phyloP scores from a whole-genome alignment of 2,329 filamentous ascomycete species.

The Ophiocordyceps polyrhachis-furcata region DNA sequence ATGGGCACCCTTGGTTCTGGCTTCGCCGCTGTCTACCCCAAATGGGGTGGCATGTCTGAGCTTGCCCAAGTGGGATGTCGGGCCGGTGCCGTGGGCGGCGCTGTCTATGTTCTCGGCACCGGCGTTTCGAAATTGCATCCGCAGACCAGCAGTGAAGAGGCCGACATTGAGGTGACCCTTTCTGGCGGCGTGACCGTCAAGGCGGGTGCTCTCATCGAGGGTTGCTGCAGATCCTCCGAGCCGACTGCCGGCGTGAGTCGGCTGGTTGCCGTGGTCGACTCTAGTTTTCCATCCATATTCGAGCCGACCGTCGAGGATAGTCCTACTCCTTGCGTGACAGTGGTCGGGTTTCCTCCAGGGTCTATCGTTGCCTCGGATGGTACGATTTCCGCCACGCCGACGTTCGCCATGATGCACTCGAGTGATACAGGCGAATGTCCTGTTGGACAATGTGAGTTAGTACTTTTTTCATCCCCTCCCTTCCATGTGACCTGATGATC shows the following conservation, averaged over 20 bases:
- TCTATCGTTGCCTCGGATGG: conserved; percentile 19
- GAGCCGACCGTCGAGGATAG: conserved; percentile 53
- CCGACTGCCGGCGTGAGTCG: conserved; percentile 27
- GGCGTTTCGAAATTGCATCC: conserved; percentile 28
- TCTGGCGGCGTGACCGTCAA: conserved; percentile 38
- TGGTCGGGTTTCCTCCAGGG: conserved; percentile 45
- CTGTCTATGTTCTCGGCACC: conserved; percentile 69
- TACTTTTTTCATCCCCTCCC: conserved; percentile 7
- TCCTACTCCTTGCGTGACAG: conserved; percentile 53
- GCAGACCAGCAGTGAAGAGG: conserved; percentile 7
- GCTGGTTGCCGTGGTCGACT: conserved; percentile 51
- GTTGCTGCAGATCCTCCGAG: conserved; percentile 13
- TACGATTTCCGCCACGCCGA: conserved; percentile 22
- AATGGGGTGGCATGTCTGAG: conserved; percentile 83
- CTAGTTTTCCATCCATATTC: conserved; percentile 48
- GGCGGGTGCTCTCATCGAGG: conserved; percentile 32
- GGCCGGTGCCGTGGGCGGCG: conserved; percentile 77
- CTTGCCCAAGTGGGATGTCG: conserved; percentile 83
- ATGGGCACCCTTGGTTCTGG: conserved; percentile 77
- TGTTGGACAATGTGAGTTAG: conserved; percentile 60
- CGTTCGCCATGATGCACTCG: conserved; percentile 56
- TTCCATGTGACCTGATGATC: conserved; percentile 60
- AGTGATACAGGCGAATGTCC: conserved; percentile 90
- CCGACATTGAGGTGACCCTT: conserved; percentile 27
- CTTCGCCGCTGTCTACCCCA: conserved; percentile 76